Percentiles rank a stretch among this genome's conserved stretches.
These are phyloP conservation scores for Brasilioporus rufonigricans DNA, from an alignment of 768 basidiomycete species.

Conservation along the genomic window DNA sequence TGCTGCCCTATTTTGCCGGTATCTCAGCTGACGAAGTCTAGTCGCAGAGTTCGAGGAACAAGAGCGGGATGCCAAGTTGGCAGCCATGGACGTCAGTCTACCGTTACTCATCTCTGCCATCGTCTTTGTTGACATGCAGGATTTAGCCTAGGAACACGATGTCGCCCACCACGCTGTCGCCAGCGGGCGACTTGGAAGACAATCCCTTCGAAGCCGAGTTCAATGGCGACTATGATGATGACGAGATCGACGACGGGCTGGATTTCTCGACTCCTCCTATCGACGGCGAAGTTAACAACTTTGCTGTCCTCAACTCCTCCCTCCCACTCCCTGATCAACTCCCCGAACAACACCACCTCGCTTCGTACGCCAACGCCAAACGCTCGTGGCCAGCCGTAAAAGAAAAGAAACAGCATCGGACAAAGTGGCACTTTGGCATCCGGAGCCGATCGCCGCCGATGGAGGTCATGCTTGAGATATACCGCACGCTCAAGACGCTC, in stretches of 20 bases:
- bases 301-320: slow-evolving; percentile 88
- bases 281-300: slow-evolving; percentile 51
- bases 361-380: slow-evolving; percentile 58
- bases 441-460: slow-evolving; percentile 92
- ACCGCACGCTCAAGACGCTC: slow-evolving; percentile 82
- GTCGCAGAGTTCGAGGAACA: slow-evolving; percentile 81
- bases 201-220: slow-evolving; percentile 85
- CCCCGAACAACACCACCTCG: slow-evolving; percentile 68
- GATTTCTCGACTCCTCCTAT: slow-evolving; percentile 45
- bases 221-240: slow-evolving; percentile 39
- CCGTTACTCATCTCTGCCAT: slow-evolving; percentile 18
- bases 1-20: slow-evolving; percentile 12
- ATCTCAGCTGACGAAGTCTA: slow-evolving; percentile 31
- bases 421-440: slow-evolving; percentile 98
- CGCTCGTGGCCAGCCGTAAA: slow-evolving; percentile 44
- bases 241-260: slow-evolving; percentile 55
- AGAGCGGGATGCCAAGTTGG: slow-evolving; percentile 78
- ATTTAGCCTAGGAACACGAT: slow-evolving; percentile 64
- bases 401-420: slow-evolving; percentile 71
- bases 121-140: slow-evolving; percentile 4
- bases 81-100: slow-evolving; percentile 74
- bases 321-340: slow-evolving; percentile 61
- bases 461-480: slow-evolving; percentile 99
- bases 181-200: slow-evolving; percentile 61
- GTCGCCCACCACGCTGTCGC: slow-evolving; percentile 67